Evolutionary conservation across 495 filamentous ascomycete genomes (phyloP), one percentile per base, ranked within the genome.

Genomic region (Aspergillus asperescens): DNA sequence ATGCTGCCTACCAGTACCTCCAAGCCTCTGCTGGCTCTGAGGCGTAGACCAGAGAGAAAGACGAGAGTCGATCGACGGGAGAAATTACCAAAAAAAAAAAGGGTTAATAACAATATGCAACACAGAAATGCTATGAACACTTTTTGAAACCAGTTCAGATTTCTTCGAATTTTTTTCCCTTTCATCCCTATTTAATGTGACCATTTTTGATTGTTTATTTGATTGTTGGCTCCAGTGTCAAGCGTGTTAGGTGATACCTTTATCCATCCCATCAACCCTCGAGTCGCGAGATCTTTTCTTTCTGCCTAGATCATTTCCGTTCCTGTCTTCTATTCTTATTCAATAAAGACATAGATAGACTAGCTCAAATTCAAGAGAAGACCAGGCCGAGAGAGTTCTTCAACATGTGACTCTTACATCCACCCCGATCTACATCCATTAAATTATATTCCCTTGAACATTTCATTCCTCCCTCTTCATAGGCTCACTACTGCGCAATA

Each of bases 1-100:
- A 87, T 69, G 83, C 75, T 58, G 90, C 83, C 50, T 98, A 90
- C 78, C 84, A 94, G 71, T 95, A 94, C 78, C 64, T 94, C 48
- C 81, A 90, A 74, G 69, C 73, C 56, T 79, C 67, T 75, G 66
- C 76, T 58, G 56, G 67, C 68, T 47, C 66, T 23, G 57, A 65
- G 59, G 43, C 61, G 47, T 56, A 18, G 40, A 44, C 12, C 12
- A 15, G 22, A n/a, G 35, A 38, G 9, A 16, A 19, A 24, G 23
- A 27, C 24, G 20, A 8, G 41, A 4, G 24, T 29, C 4, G 24
- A 15, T 3, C 6, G 29, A 39, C 13, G 29, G 40, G 28, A 51
- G 49, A 43, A 27, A 55, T 38, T 38, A 19, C 20, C 3, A 50
- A 45, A 47, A 23, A 40, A 35, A 34, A 46, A 58, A 44, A 32